phyloP scores from a whole-genome alignment of 1,284 basidiomycete species.

The Rhodotorula sp. region DNA sequence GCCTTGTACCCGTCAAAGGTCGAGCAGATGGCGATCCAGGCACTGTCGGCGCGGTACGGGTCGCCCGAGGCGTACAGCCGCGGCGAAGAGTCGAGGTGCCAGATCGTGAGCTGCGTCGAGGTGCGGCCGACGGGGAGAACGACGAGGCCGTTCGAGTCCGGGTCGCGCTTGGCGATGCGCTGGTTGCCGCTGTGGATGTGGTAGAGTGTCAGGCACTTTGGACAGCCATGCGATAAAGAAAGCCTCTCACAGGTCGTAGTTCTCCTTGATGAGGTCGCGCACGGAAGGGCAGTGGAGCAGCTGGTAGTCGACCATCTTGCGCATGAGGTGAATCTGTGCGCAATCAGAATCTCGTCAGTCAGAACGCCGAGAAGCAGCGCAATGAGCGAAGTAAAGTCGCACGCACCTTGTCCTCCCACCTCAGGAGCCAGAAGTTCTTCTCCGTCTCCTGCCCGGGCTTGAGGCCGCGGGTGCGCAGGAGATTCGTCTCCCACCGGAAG shows the following conservation, averaged over 20 bases:
- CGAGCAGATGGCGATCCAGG: conserved; percentile 21
- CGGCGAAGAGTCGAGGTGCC: conserved; percentile 30
- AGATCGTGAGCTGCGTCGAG: conserved; percentile 22
- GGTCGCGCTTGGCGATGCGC: conserved; percentile 32
- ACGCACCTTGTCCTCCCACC: conserved; percentile 40
- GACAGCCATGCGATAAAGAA: background rate
- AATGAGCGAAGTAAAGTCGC: background rate
- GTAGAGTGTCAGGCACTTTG: background rate
- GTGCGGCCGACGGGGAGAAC: conserved; percentile 29
- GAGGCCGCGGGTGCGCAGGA: conserved; percentile 24
- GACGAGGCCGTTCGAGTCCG: conserved; percentile 30
- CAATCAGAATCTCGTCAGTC: too few relatives aligned
- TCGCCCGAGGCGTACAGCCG: conserved; percentile 31
- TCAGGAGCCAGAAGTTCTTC: conserved; percentile 31
- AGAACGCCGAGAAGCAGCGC: too few relatives aligned
- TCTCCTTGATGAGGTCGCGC: conserved; percentile 19
- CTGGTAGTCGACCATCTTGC: conserved; percentile 33
- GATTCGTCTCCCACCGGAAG: conserved; percentile 34
- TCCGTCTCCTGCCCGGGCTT: conserved; percentile 31
- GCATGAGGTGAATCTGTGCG: conserved; percentile 28
- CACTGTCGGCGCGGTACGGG: conserved; percentile 2
- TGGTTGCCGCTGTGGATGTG: conserved; percentile 30
- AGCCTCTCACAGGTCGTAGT: conserved; percentile 34
- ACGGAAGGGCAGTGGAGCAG: conserved; percentile 8
- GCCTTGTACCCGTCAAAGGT: conserved; percentile 22